These are phyloP conservation scores for Picocystis sp. DNA, from an alignment of 163 green algal species.

Conservation along the genomic window DNA sequence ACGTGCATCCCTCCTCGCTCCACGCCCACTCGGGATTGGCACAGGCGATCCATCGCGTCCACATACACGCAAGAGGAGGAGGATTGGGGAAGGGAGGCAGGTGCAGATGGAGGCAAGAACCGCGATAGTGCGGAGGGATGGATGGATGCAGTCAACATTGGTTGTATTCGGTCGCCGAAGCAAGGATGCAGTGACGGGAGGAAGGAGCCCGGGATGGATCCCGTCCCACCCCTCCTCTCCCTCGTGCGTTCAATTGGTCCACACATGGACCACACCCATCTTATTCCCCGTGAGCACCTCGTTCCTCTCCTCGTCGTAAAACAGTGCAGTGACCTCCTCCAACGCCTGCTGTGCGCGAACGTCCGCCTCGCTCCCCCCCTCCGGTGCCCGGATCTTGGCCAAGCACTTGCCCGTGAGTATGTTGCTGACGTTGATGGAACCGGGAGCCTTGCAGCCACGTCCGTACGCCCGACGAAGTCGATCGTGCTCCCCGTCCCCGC, in stretches of 20 bases:
- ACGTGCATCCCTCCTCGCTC: too few species aligned
- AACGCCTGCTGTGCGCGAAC: constrained; percentile 13
- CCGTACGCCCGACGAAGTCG: background rate
- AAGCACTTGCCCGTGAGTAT: constrained; percentile 27
- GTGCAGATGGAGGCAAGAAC: too few species aligned
- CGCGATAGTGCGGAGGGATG: too few species aligned
- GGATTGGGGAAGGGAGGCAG: too few species aligned
- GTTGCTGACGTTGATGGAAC: constrained; percentile 29
- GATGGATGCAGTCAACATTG: too few species aligned
- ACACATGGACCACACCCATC: constrained; percentile 25
- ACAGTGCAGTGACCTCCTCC: constrained; percentile 30
- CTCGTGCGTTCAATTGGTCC: constrained; percentile 1
- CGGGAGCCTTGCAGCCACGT: background rate
- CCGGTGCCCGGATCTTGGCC: constrained; percentile 17
- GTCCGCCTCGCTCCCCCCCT: background rate
- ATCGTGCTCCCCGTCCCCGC: background rate
- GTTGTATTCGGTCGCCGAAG: too few species aligned
- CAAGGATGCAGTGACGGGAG: too few species aligned
- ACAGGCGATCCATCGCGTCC: too few species aligned
- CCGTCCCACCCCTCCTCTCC: too few species aligned
- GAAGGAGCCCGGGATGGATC: too few species aligned
- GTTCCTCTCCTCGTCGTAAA: constrained; percentile 30
- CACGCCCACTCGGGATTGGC: too few species aligned
- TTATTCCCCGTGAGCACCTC: constrained; percentile 30
- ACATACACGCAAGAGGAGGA: too few species aligned